Evolutionary conservation across 345 rosid genomes (phyloP).

Genomic region (Acer saccharum): DNA sequence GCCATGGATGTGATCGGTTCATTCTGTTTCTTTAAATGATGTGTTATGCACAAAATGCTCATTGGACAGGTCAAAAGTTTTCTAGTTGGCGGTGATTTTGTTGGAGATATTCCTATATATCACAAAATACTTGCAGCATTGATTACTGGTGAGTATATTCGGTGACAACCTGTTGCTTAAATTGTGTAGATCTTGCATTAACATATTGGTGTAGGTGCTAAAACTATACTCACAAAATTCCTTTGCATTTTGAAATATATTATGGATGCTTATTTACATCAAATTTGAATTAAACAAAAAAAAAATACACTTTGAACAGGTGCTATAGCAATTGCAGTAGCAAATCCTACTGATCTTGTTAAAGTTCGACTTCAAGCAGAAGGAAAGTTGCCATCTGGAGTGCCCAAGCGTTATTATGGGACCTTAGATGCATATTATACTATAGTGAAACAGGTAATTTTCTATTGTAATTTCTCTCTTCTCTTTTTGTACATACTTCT

Average conservation of each 20-base stretch:
- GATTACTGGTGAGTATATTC: conserved; percentile 65
- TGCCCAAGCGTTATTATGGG: conserved; percentile 87
- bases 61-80: conserved; percentile 78
- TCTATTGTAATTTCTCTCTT: conserved; percentile 5
- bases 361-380: conserved; percentile 96
- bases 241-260: conserved; percentile 1
- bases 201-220: conserved; percentile 8
- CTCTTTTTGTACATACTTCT: conserved; percentile 2
- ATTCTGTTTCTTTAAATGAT: background rate
- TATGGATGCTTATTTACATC: background rate
- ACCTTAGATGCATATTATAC: conserved; percentile 83
- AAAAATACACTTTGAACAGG: conserved; percentile 47
- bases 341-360: conserved; percentile 96
- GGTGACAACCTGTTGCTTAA: conserved; percentile 19
- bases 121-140: conserved; percentile 90
- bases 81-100: conserved; percentile 78
- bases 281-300: conserved; percentile 9
- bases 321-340: conserved; percentile 83
- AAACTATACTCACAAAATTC: background rate
- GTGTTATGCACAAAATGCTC: conserved; percentile 21
- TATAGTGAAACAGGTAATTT: conserved; percentile 71
- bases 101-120: conserved; percentile 78
- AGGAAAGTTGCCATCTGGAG: conserved; percentile 85
- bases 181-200: conserved; percentile 13
- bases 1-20: conserved; percentile 7